These are phyloP conservation scores for Decorospora gaudefroyi DNA, from an alignment of 2,329 filamentous ascomycete species.

Conservation along the genomic window DNA sequence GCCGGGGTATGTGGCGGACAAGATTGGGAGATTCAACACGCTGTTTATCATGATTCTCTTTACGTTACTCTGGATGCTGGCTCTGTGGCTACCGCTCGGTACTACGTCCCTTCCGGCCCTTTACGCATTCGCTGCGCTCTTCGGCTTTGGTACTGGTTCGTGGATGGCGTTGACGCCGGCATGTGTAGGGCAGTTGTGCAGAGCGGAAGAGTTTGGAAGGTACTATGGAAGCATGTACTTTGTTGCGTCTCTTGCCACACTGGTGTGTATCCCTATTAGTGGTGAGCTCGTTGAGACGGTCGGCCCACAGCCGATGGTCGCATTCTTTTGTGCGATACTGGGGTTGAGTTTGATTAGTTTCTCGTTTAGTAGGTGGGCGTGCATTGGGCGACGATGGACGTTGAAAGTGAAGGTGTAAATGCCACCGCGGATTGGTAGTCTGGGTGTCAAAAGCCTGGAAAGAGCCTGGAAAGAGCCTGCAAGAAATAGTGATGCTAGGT, in stretches of 20 bases:
- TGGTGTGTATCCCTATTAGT: constrained; percentile 45
- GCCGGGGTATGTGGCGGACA: constrained; percentile 49
- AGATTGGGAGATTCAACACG: constrained; percentile 50
- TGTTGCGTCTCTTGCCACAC: constrained; percentile 42
- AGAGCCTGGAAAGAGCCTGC: no score
- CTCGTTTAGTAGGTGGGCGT: constrained; percentile 44
- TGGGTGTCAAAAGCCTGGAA: no score
- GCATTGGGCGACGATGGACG: constrained; percentile 40
- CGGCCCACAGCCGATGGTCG: constrained; percentile 42
- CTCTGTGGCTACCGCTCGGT: constrained; percentile 44
- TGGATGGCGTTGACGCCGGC: constrained; percentile 53
- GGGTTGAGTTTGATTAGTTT: constrained; percentile 40
- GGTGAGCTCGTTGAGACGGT: constrained; percentile 44
- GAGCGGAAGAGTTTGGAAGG: constrained; percentile 54
- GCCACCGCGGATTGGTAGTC: no score
- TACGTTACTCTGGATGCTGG: constrained; percentile 45
- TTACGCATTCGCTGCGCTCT: constrained; percentile 50
- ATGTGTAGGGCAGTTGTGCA: constrained; percentile 55
- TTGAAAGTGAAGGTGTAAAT: constrained; percentile 32
- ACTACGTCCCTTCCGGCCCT: constrained; percentile 40
- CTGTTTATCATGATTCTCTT: constrained; percentile 45
- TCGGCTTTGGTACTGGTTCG: constrained; percentile 55
- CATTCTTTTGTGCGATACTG: constrained; percentile 41
- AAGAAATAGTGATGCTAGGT: no score
- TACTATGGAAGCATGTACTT: constrained; percentile 57